phyloP scores from a whole-genome alignment of 2,329 filamentous ascomycete genomes.

The Akanthomyces muscarius region DNA sequence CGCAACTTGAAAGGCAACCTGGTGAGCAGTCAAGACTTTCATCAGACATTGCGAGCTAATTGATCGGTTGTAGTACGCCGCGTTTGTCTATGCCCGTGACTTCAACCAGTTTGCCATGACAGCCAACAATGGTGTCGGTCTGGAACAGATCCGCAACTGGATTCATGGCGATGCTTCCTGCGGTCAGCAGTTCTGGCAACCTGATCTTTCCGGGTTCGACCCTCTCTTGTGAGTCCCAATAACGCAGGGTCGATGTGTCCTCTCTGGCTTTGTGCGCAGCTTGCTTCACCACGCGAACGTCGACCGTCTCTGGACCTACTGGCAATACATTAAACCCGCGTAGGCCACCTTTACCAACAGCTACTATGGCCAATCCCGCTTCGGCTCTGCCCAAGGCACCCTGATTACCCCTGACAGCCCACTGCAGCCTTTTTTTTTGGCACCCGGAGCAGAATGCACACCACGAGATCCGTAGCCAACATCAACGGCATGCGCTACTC shows the following conservation, averaged over 20 bases:
- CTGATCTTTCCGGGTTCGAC: slow-evolving; percentile 32
- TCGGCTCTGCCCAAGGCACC: slow-evolving; percentile 31
- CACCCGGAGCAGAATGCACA: slow-evolving; percentile 31
- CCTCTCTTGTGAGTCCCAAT: slow-evolving; percentile 30
- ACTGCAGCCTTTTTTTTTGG: slow-evolving; percentile 45
- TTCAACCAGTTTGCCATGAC: slow-evolving; percentile 24
- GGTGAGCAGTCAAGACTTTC: slow-evolving; percentile 22
- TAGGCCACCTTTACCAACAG: slow-evolving; percentile 27
- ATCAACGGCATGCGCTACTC: slow-evolving; percentile 23
- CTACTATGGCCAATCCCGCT: slow-evolving; percentile 25
- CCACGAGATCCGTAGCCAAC: slow-evolving; percentile 24
- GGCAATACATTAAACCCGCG: slow-evolving; percentile 34
- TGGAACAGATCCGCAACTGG: slow-evolving; percentile 31
- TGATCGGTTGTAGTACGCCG: slow-evolving; percentile 26
- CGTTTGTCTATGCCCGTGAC: slow-evolving; percentile 26
- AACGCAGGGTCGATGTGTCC: not conserved
- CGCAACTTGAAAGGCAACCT: slow-evolving; percentile 31
- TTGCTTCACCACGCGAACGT: slow-evolving; percentile 47
- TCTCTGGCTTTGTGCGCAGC: slow-evolving; percentile 7
- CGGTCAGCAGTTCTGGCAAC: slow-evolving; percentile 29
- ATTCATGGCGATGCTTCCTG: slow-evolving; percentile 27
- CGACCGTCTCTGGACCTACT: slow-evolving; percentile 52
- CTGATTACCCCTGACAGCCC: slow-evolving; percentile 33
- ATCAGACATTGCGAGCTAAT: slow-evolving; percentile 20
- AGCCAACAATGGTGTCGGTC: slow-evolving; percentile 27